Conservation (phyloP, 495 filamentous ascomycete species). For the Acidiella bohemica region DNA sequence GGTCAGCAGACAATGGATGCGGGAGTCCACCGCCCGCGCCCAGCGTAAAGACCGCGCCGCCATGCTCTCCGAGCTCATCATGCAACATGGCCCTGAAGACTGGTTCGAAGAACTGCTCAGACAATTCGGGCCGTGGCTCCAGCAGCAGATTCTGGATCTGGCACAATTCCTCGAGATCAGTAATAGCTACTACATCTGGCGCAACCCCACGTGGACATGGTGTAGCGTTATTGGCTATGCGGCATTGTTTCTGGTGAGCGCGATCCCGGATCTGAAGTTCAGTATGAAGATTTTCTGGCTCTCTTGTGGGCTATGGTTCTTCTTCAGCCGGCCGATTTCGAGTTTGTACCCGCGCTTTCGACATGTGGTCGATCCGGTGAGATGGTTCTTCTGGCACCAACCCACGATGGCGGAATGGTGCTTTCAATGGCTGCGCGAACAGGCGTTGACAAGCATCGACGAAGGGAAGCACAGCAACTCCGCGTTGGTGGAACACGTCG, state of each 20-base stretch:
- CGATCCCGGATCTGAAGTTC: slow-evolving; percentile 11
- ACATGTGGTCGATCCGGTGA: slow-evolving; percentile 19
- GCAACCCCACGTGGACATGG: slow-evolving; percentile 10
- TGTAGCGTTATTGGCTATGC: slow-evolving; percentile 13
- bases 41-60: slow-evolving; percentile 3
- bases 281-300: slow-evolving; percentile 18
- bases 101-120: slow-evolving; percentile 24
- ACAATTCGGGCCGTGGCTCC: slow-evolving; percentile 19
- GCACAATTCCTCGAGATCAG: slow-evolving; percentile 22
- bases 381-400: slow-evolving; percentile 22
- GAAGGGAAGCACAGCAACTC: neutral
- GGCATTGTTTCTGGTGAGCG: slow-evolving; percentile 11
- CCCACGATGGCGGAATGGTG: slow-evolving; percentile 28
- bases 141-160: slow-evolving; percentile 21
- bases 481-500: slow-evolving; percentile 9
- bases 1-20: slow-evolving; percentile 10
- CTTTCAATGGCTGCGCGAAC: slow-evolving; percentile 28
- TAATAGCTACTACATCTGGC: slow-evolving; percentile 23
- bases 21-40: slow-evolving; percentile 17
- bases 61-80: slow-evolving; percentile 22
- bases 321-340: slow-evolving; percentile 20
- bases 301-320: slow-evolving; percentile 16
- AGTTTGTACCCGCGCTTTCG: slow-evolving; percentile 20
- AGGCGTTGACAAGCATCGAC: slow-evolving; percentile 16
- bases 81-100: slow-evolving; percentile 18